Conservation (phyloP, 2,329 filamentous ascomycete species). For the Colletotrichum truncatum region DNA sequence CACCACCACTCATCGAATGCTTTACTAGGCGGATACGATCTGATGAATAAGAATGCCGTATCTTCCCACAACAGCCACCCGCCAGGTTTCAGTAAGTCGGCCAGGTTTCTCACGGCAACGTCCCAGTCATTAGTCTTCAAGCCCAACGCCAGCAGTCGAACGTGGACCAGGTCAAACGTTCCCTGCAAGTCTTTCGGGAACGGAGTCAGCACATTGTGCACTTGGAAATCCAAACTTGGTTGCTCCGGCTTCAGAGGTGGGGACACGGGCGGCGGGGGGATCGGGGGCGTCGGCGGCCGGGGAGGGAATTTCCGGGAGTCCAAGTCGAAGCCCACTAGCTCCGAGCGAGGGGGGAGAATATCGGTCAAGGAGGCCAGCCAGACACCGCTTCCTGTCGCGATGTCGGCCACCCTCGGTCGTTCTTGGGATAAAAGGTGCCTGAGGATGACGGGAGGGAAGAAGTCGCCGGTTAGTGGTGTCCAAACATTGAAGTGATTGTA, state of each 20-base stretch:
- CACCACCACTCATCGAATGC: conserved; percentile 24
- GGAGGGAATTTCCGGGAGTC: conserved; percentile 32
- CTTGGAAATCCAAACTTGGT: conserved; percentile 22
- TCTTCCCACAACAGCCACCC: conserved; percentile 35
- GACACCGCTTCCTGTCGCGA: conserved; percentile 34
- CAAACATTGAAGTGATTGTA: conserved; percentile 27
- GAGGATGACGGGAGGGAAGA: conserved; percentile 20
- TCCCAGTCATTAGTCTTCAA: conserved; percentile 32
- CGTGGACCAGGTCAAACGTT: conserved; percentile 33
- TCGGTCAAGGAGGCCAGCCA: conserved; percentile 32
- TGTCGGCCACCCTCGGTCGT: conserved; percentile 30
- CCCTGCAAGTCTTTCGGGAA: conserved; percentile 25
- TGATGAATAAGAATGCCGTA: background rate
- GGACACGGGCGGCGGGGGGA: conserved; percentile 4
- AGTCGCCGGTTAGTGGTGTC: conserved; percentile 12
- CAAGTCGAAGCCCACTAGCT: conserved; percentile 33
- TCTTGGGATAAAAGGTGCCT: background rate
- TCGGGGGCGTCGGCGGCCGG: conserved; percentile 11
- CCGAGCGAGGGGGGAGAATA: background rate
- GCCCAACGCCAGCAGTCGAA: conserved; percentile 26
- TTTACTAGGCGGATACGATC: conserved; percentile 17
- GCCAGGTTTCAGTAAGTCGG: conserved; percentile 28
- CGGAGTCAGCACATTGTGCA: conserved; percentile 23
- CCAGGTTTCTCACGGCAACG: conserved; percentile 17
- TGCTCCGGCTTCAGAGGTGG: conserved; percentile 6